Evolutionary conservation across 2,329 filamentous ascomycete genomes (phyloP).

Genomic region (Bipolaris zeicola): DNA sequence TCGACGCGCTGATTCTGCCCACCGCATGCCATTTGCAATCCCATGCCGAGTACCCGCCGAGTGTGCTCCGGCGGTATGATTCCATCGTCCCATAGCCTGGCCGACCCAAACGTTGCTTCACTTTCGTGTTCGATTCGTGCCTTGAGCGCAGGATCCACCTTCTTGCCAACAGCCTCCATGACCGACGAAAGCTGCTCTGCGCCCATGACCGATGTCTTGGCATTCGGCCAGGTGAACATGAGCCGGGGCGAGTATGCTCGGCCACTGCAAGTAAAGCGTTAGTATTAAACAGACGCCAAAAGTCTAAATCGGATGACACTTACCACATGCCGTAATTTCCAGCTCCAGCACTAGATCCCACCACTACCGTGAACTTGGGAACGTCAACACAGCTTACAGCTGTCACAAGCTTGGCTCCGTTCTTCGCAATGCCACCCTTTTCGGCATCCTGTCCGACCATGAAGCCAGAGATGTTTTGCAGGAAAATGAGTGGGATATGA

Average conservation of each 20-base stretch:
- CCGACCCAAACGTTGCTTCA: slow-evolving; percentile 85
- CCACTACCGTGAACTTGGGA: slow-evolving; percentile 94
- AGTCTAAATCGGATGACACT: slow-evolving; percentile 34
- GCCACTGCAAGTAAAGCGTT: slow-evolving; percentile 59
- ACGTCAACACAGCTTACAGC: slow-evolving; percentile 93
- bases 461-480: slow-evolving; percentile 97
- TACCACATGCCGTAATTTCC: slow-evolving; percentile 98
- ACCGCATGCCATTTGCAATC: slow-evolving; percentile 54
- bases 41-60: slow-evolving; percentile 55
- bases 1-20: slow-evolving; percentile 42
- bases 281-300: neutral
- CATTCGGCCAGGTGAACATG: slow-evolving; percentile 97
- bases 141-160: slow-evolving; percentile 78
- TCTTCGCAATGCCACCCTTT: slow-evolving; percentile 94
- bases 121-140: slow-evolving; percentile 88
- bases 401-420: slow-evolving; percentile 94
- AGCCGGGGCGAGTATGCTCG: slow-evolving; percentile 90
- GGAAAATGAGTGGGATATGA: slow-evolving; percentile 85
- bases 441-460: slow-evolving; percentile 96
- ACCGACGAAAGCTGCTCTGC: slow-evolving; percentile 88
- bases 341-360: slow-evolving; percentile 90
- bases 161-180: slow-evolving; percentile 92
- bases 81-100: slow-evolving; percentile 78
- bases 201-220: slow-evolving; percentile 96
- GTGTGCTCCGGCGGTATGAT: slow-evolving; percentile 58